Evolutionary conservation across 2,329 filamentous ascomycete genomes (phyloP).

Genomic region (Pezicula rhizophila): DNA sequence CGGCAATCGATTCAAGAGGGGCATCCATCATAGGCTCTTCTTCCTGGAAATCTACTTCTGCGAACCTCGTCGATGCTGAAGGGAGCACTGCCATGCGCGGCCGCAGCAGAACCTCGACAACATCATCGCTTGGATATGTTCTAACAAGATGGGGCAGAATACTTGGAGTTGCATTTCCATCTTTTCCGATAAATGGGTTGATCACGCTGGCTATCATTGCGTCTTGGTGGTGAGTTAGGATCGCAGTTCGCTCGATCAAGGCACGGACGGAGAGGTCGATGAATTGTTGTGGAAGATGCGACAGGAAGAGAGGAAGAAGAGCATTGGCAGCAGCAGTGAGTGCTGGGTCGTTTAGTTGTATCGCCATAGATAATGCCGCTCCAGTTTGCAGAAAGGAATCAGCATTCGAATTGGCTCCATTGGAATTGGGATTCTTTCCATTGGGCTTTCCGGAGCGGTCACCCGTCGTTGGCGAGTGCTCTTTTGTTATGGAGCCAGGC

Average conservation of each 20-base stretch:
- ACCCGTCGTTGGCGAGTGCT: neutral
- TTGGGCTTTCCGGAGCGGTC: slow-evolving; percentile 8
- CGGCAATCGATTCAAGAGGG: slow-evolving; percentile 6
- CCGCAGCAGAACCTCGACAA: slow-evolving; percentile 63
- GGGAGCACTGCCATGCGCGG: slow-evolving; percentile 42
- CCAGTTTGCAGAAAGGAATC: slow-evolving; percentile 61
- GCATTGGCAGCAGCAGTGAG: slow-evolving; percentile 50
- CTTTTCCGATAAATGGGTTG: slow-evolving; percentile 63
- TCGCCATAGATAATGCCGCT: slow-evolving; percentile 14
- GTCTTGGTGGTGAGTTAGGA: slow-evolving; percentile 61
- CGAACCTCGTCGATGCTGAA: slow-evolving; percentile 8
- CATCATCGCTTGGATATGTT: slow-evolving; percentile 54
- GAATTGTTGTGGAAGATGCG: slow-evolving; percentile 56
- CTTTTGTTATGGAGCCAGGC: slow-evolving; percentile 26
- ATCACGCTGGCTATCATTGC: slow-evolving; percentile 79
- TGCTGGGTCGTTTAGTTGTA: slow-evolving; percentile 31
- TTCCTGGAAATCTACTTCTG: slow-evolving; percentile 7
- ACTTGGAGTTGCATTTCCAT: slow-evolving; percentile 61
- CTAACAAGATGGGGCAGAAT: slow-evolving; percentile 74
- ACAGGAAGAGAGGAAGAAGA: slow-evolving; percentile 59
- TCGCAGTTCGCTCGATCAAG: slow-evolving; percentile 74
- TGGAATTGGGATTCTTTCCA: slow-evolving; percentile 31
- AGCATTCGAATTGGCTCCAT: slow-evolving; percentile 51
- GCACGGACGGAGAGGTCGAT: slow-evolving; percentile 67
- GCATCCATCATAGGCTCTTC: slow-evolving; percentile 17